Evolutionary conservation across 371 early-diverging fungal species (phyloP).

Genomic region (Cokeromyces recurvatus): DNA sequence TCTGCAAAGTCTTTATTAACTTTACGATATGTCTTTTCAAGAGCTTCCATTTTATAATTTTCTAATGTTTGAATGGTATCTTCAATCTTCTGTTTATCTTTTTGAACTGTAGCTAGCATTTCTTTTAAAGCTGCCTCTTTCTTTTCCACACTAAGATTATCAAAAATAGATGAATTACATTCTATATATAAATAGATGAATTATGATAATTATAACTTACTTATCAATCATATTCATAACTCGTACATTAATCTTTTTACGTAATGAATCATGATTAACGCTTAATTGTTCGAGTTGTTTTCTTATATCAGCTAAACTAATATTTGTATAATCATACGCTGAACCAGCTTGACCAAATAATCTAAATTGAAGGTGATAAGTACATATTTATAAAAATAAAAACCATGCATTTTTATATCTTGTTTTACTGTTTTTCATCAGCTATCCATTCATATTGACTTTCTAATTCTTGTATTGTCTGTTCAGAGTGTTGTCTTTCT

Average conservation of each 20-base stretch:
- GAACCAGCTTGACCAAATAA: slow-evolving; percentile 79
- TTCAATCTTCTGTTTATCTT: slow-evolving; percentile 94
- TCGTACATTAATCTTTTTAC: slow-evolving; percentile 85
- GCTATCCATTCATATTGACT: slow-evolving; percentile 80
- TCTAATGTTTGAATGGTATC: slow-evolving; percentile 89
- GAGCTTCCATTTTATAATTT: slow-evolving; percentile 83
- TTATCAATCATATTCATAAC: slow-evolving; percentile 95
- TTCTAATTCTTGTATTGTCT: slow-evolving; percentile 50
- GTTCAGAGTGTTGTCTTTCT: slow-evolving; percentile 56
- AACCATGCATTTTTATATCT: background rate
- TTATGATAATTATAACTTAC: slow-evolving; percentile 33
- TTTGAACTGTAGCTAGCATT: slow-evolving; percentile 85
- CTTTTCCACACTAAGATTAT: slow-evolving; percentile 73
- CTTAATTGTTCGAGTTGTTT: slow-evolving; percentile 69
- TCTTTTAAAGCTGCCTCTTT: slow-evolving; percentile 79
- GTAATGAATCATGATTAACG: slow-evolving; percentile 70
- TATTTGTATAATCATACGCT: slow-evolving; percentile 74
- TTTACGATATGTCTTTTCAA: slow-evolving; percentile 85
- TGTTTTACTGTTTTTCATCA: slow-evolving; percentile 76
- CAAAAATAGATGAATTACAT: background rate
- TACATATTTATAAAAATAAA: background rate
- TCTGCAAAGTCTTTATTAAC: slow-evolving; percentile 95
- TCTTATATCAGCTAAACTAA: slow-evolving; percentile 66
- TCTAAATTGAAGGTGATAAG: no score
- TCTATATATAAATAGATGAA: no score